Evolutionary conservation across 306 rosid species (phyloP), one percentile per base, ranked within the genome.

Genomic region (Inga oerstediana): DNA sequence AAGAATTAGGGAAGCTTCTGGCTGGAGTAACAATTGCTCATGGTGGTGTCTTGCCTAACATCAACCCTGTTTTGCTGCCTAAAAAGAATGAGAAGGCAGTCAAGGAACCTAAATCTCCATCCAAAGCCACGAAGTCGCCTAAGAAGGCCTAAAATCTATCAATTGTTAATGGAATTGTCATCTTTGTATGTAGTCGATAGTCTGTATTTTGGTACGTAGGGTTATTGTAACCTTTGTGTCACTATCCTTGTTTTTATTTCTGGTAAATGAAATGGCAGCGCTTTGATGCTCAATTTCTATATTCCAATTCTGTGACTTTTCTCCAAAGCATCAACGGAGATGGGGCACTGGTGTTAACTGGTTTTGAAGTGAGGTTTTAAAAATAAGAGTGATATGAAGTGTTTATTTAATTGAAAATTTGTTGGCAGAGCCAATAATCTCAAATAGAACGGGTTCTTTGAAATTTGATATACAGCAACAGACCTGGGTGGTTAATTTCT

Each of bases 1-100:
- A 89, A 70, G 92, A 89, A 49, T 89, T 89, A 0, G 89, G 90
- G 12, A 89, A 87, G 74, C 89, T 89, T 61, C 86, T 87, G 12
- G 83, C 87, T 20, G 90, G 88, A 27, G 90, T 89, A 76, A 89
- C 92, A 5, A 89, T 69, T 8, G 74, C 74, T 8, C 74, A 69
- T 10, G 74, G 74, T 39, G 74, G 74, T 19, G 74, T 69, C 4
- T 39, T 69, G 49, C 74, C 74, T 20, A 69, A 69, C 74, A 69
- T 69, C 8, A 69, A 69, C 5, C 74, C 74, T 19, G 74, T 69
- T 9, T n/a, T 69, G 8, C 49, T 69, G 30, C 74, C 74, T 39
- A 69, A 69, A 30, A 69, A 69, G 30, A 19, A 44, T 17, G 74
- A 69, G 14, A 69, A 20, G 16, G 49, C 49, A 0, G 45, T 22